Base-by-base conservation (phyloP, 2,329 filamentous ascomycete species). In the Nothopassalora personata region DNA sequence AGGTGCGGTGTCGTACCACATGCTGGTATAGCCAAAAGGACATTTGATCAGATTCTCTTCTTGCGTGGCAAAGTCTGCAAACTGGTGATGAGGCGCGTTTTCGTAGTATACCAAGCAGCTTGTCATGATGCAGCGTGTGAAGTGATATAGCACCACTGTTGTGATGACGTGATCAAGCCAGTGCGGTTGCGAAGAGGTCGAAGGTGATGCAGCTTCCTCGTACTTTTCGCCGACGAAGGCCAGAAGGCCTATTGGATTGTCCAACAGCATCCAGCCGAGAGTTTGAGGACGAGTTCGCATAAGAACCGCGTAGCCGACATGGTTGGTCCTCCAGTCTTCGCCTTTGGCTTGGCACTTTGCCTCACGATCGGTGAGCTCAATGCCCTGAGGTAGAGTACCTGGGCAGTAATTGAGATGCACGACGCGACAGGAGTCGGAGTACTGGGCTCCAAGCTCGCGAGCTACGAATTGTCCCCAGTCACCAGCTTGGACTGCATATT, bases 181-280 rank as follows among this genome's bases (percentile, higher is more conserved):
- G 46, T 70, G 70, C 4, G 66, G 53, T 7, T 8, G 66, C 60
- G 27, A 68, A 68, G 31, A 76, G 70, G 28, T 71, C 63, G n/a
- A 68, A 63, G 13, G 74, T 72, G 53, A 74, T 70, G 11, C 72
- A 67, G 74, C 67, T 64, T 77, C 74, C 34, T 72, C 65, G 58
- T 75, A 75, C 66, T 80, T 78, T 60, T 79, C 75, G 1, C 75
- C 77, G 0, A 79, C 69, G 63, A 74, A 79, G 52, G 75, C 73
- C 66, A 79, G 69, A 46, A 77, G 73, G 0, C 77, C 77, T 2
- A 79, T 66, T 0, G 76, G 77, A 53, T 74, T 77, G 58, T 79
- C 77, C 28, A 75, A 70, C 53, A 77, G 68, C 18, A 72, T 74
- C 34, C 75, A 70, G 1, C 75, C 75, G 19, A 79, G 73, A 0